Evolutionary conservation across 805 yeast genomes (phyloP), one percentile per base, ranked within the genome.

Genomic region (Candida lessepsii): DNA sequence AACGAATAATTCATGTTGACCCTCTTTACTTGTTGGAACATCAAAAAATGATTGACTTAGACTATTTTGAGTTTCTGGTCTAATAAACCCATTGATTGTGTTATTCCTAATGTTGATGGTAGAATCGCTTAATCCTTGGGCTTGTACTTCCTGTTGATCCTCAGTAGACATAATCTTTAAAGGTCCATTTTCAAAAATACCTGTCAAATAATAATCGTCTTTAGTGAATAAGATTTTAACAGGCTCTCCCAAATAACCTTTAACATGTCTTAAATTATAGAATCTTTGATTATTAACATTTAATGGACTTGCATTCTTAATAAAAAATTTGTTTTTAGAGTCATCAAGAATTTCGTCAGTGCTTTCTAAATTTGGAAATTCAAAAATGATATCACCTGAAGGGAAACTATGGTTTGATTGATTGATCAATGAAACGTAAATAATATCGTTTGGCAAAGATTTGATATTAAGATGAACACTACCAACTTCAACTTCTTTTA

Each of bases 321-420:
- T 58, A 13, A 45, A 21, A 29, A 58, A 41, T 5, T 46, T 26
- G 19, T 56, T 57, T 15, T 31, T 39, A 9, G 14, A 29, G 4
- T 28, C 39, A 32, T 32, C 20, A 18, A 29, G 24, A 25, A 19
- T 35, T 9, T 35, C 30, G 3, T 15, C 37, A 4, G 17, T 18
- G 11, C 16, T 23, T 13, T 29, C 38, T 7, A 18, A 26, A 42
- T 53, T 49, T 30, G 29, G 44, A 41, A 62, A 61, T 37, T 55
- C 62, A 43, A 63, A 61, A 10, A 44, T 52, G 20, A 63, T 51
- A 23, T 53, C 54, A 2, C 66, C 65, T 11, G 65, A 62, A 16
- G 47, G 42, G 33, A 63, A 60, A 6, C 34, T 23, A 28, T 41
- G 47, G 4, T 39, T 25, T 4, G 65, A 52, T 17, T 46, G 45